Percentiles rank a stretch among this genome's conserved stretches.
These are phyloP conservation scores for Eucalyptus regnans DNA, from an alignment of 345 rosid species.

Conservation along the genomic window DNA sequence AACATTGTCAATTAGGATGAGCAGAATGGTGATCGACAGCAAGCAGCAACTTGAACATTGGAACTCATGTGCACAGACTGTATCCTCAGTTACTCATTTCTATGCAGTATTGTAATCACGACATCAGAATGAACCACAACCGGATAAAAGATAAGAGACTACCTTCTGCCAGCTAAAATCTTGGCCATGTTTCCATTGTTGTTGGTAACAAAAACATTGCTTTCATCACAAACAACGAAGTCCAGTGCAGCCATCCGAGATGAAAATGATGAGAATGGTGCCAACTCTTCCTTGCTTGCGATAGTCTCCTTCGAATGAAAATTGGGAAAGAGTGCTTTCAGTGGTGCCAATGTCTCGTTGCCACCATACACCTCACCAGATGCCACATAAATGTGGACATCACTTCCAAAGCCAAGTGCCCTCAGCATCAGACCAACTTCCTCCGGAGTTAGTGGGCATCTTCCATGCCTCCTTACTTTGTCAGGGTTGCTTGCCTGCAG, in stretches of 20 bases:
- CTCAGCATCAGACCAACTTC: slow-evolving; percentile 90
- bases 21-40: not conserved
- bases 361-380: slow-evolving; percentile 95
- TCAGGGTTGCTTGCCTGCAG: slow-evolving; percentile 69
- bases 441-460: slow-evolving; percentile 89
- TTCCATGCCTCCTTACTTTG: slow-evolving; percentile 64
- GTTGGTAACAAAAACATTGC: slow-evolving; percentile 86
- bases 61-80: not conserved
- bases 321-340: slow-evolving; percentile 81
- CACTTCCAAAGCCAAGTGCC: slow-evolving; percentile 79
- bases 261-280: slow-evolving; percentile 56
- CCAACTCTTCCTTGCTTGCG: slow-evolving; percentile 59
- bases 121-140: not conserved
- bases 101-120: not conserved
- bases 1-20: not conserved
- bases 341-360: slow-evolving; percentile 64
- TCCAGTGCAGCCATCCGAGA: slow-evolving; percentile 96
- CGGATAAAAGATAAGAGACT: not conserved
- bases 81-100: not conserved
- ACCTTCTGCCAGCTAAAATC: slow-evolving; percentile 94
- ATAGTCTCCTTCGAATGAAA: slow-evolving; percentile 77
- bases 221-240: slow-evolving; percentile 86
- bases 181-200: slow-evolving; percentile 97
- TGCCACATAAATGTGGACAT: slow-evolving; percentile 76
- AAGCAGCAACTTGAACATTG: not conserved